Percentiles rank a stretch among this genome's conserved stretches.
Conservation (phyloP, 140 eudicot species). For the Erigeron philadelphicus region DNA sequence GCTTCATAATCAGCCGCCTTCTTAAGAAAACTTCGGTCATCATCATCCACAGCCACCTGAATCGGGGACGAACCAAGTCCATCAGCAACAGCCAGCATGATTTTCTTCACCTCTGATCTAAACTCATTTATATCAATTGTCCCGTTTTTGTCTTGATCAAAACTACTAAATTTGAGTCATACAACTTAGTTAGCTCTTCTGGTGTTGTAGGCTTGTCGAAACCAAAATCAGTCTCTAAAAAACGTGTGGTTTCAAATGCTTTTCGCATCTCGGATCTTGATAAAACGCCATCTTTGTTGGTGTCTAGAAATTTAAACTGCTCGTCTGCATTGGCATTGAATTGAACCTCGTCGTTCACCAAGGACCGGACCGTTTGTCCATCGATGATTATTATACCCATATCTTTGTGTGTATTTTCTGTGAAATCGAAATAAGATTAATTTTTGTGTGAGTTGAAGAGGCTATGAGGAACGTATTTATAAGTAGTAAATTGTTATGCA, state of each 20-base stretch:
- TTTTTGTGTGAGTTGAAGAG: too few relatives aligned
- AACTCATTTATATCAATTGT: constrained; percentile 46
- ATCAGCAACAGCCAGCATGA: constrained; percentile 60
- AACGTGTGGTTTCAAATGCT: constrained; percentile 46
- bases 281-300: constrained; percentile 48
- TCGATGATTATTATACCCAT: constrained; percentile 59
- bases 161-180: constrained; percentile 50
- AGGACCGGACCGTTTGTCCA: constrained; percentile 52
- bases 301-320: constrained; percentile 39
- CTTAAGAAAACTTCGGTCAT: constrained; percentile 38
- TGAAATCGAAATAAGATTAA: too few relatives aligned
- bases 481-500: too few relatives aligned
- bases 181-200: constrained; percentile 45
- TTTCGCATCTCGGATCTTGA: constrained; percentile 43
- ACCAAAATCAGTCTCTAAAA: constrained; percentile 49
- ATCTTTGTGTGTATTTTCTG: background rate
- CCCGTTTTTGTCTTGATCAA: constrained; percentile 45
- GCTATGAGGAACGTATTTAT: too few relatives aligned
- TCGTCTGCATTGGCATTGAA: constrained; percentile 43
- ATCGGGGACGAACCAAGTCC: constrained; percentile 61
- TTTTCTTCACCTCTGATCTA: constrained; percentile 45
- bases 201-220: constrained; percentile 40
- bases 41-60: constrained; percentile 66
- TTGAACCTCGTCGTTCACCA: constrained; percentile 45
- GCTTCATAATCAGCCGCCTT: constrained; percentile 62